Conservation (phyloP, 192 early-diverging fungal genomes). For the Globomyces pollinis-pini region DNA sequence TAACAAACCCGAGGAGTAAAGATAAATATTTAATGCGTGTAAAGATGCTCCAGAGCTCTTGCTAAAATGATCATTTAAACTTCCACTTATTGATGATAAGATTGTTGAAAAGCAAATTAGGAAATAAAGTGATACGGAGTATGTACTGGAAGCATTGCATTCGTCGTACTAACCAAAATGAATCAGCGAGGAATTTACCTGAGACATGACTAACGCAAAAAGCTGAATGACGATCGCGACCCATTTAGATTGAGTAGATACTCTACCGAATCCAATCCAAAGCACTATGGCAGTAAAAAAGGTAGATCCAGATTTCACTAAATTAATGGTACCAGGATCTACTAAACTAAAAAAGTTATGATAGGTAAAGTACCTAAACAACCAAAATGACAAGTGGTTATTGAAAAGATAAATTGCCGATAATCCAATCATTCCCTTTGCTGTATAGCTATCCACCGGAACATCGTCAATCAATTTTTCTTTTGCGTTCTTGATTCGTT, state of each 20-base stretch:
- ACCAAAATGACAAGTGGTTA: conserved; percentile 7
- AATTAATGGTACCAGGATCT: conserved; percentile 12
- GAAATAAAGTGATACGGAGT: background rate
- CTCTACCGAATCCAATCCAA: background rate
- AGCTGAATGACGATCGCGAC: conserved; percentile 8
- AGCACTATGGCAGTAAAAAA: conserved; percentile 10
- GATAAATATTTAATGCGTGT: conserved; percentile 11
- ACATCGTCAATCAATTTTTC: too few relatives aligned
- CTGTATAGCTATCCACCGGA: background rate
- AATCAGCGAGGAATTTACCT: too few relatives aligned
- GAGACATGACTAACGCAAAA: conserved; percentile 1
- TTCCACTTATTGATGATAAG: background rate
- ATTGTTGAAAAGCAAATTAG: background rate
- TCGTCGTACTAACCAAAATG: too few relatives aligned
- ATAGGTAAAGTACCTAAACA: too few relatives aligned
- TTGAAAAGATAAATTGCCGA: conserved; percentile 8
- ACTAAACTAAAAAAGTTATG: too few relatives aligned
- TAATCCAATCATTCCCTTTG: background rate
- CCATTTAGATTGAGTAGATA: background rate
- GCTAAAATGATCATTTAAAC: conserved; percentile 8
- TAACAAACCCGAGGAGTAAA: conserved; percentile 4
- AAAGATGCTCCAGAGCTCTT: background rate
- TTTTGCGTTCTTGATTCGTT: background rate
- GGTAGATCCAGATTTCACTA: conserved; percentile 9
- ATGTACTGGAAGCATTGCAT: background rate